Evolutionary conservation across 495 filamentous ascomycete species (phyloP), one percentile per base, ranked within the genome.

Genomic region (Cenococcum geophilum): DNA sequence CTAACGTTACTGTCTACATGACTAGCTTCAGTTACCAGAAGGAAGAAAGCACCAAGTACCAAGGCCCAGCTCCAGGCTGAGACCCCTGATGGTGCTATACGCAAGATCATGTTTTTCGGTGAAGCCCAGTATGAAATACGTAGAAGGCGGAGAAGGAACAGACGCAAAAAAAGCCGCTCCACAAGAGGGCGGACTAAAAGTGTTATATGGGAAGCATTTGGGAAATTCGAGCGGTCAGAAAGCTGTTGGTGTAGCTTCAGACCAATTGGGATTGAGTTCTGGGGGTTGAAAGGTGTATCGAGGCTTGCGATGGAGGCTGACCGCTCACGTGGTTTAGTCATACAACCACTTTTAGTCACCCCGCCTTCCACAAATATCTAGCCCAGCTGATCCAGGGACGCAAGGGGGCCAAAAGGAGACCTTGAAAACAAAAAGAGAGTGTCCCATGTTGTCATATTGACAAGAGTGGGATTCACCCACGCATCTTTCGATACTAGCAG

Each of bases 391-490:
- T 1, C 40, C 18, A 14, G 40, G 11, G 4, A 45, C 2, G 40
- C 40, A 45, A 23, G 49, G 27, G 27, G 27, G n/a, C n/a, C 27
- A 32, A 37, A 43, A 56, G 8, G 16, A 18, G 37, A 20, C 5
- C 14, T 23, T 18, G 18, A 56, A 56, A 56, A 37, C 14, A 56
- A 56, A 56, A 56, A 32, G 36, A 36, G 10, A 25, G 14, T 16
- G 11, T 45, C 11, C 12, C 12, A 45, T 45, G 18, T 18, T 18
- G 40, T 45, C 27, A 45, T 52, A 10, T 37, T 60, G 58, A 60
- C 58, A 60, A 60, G 21, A 54, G 58, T 60, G 58, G 58, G 58
- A 60, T 60, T 60, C 58, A 60, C 58, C 58, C 58, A 60, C 58
- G 58, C 58, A 42, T 60, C 48, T 60, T 60, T 55, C 58, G 48